These are phyloP conservation scores for Wickerhamiella dianesei DNA, from an alignment of 805 yeast genomes.

Conservation along the genomic window DNA sequence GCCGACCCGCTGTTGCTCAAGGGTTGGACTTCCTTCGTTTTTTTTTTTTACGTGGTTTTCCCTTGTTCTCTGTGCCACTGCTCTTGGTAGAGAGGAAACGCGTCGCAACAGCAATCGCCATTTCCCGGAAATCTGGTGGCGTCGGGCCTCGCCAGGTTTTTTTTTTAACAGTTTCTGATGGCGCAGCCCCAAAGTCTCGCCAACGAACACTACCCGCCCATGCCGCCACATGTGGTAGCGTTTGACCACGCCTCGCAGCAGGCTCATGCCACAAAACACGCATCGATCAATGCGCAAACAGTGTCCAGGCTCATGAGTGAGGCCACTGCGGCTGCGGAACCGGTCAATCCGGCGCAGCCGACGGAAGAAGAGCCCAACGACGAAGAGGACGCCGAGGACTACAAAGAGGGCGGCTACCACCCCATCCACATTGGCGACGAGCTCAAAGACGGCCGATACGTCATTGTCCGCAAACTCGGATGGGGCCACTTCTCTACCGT, in stretches of 20 bases:
- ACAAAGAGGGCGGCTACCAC: slow-evolving; percentile 88
- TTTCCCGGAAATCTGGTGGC: no score
- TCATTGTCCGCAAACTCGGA: slow-evolving; percentile 77
- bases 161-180: no score
- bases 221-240: not conserved
- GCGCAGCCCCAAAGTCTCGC: not conserved
- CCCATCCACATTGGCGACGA: slow-evolving; percentile 82
- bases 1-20: no score
- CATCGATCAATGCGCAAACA: not conserved
- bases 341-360: slow-evolving; percentile 3
- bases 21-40: no score
- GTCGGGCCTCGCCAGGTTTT: no score
- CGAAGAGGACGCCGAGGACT: slow-evolving; percentile 80
- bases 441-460: slow-evolving; percentile 63
- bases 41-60: no score
- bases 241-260: not conserved
- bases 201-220: not conserved
- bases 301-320: not conserved
- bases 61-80: no score
- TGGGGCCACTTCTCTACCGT: slow-evolving; percentile 99
- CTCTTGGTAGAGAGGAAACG: no score
- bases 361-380: slow-evolving; percentile 28
- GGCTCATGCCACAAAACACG: not conserved
- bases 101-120: no score
- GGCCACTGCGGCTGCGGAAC: not conserved